Percentiles rank a stretch among this genome's conserved stretches.
Conservation (phyloP, 148 eudicot species). For the Suaeda aralocaspica region DNA sequence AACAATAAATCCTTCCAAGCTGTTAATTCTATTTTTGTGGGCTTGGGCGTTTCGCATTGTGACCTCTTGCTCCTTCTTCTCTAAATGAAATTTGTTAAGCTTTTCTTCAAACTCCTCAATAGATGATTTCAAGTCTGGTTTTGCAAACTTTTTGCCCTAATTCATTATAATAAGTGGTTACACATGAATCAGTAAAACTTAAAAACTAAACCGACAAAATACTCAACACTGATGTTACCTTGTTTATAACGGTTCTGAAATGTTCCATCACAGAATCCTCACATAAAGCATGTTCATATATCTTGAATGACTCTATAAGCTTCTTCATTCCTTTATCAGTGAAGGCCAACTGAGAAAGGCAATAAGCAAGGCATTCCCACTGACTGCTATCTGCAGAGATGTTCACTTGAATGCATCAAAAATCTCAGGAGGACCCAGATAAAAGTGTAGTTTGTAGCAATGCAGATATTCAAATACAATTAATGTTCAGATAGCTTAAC, state of each 20-base stretch:
- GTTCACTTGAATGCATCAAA: constrained; percentile 8
- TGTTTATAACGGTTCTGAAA: constrained; percentile 77
- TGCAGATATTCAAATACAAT: neutral
- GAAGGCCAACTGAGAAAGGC: constrained; percentile 92
- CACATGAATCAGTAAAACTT: constrained; percentile 6
- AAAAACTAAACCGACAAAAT: neutral
- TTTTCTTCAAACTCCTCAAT: constrained; percentile 94
- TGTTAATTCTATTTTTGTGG: constrained; percentile 55
- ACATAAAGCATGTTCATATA: constrained; percentile 74
- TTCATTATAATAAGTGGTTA: constrained; percentile 1
- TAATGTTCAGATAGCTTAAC: neutral
- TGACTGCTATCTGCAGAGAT: constrained; percentile 62
- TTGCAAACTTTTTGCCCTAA: constrained; percentile 93
- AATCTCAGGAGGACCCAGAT: neutral
- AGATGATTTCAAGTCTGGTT: constrained; percentile 74
- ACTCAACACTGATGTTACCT: constrained; percentile 39
- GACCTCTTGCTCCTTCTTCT: constrained; percentile 79
- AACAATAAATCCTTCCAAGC: constrained; percentile 37
- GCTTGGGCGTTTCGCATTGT: constrained; percentile 84
- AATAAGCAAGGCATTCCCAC: constrained; percentile 90
- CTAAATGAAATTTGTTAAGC: constrained; percentile 66
- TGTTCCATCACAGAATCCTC: constrained; percentile 83
- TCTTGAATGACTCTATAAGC: constrained; percentile 83
- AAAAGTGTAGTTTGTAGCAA: neutral
- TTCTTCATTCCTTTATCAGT: constrained; percentile 93